These are phyloP conservation scores for Saccharomycopsis sp. DNA, from an alignment of 805 yeast species.

Conservation along the genomic window DNA sequence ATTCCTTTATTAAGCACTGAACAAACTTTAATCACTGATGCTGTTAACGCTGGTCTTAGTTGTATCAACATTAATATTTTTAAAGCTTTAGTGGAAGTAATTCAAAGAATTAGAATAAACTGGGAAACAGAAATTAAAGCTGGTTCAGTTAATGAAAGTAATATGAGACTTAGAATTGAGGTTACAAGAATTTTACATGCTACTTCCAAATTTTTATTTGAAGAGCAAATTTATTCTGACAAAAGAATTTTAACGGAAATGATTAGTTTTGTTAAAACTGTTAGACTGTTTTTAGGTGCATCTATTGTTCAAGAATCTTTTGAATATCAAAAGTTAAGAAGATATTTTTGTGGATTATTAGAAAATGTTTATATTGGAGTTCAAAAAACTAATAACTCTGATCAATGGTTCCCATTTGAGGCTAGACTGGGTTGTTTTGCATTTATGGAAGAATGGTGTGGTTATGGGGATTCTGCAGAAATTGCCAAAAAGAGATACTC, in stretches of 20 bases:
- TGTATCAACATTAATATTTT: slow-evolving; percentile 86
- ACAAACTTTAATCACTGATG: slow-evolving; percentile 65
- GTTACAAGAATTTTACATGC: slow-evolving; percentile 66
- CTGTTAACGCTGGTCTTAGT: slow-evolving; percentile 81
- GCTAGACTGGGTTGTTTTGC: slow-evolving; percentile 77
- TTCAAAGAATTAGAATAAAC: slow-evolving; percentile 47
- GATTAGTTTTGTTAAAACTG: slow-evolving; percentile 48
- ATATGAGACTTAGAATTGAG: slow-evolving; percentile 55
- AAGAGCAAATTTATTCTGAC: slow-evolving; percentile 44
- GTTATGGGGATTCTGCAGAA: slow-evolving; percentile 58
- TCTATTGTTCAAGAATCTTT: slow-evolving; percentile 52
- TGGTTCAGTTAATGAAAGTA: slow-evolving; percentile 23
- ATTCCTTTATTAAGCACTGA: slow-evolving; percentile 68
- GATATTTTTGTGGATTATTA: slow-evolving; percentile 75
- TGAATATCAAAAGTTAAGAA: slow-evolving; percentile 65
- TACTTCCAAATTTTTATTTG: slow-evolving; percentile 51
- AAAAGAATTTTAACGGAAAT: slow-evolving; percentile 58
- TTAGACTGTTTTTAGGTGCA: slow-evolving; percentile 47
- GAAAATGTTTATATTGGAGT: slow-evolving; percentile 61
- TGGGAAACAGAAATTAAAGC: slow-evolving; percentile 33
- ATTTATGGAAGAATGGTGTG: slow-evolving; percentile 90
- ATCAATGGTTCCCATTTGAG: slow-evolving; percentile 71
- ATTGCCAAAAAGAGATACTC: slow-evolving; percentile 59
- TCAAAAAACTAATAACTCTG: slow-evolving; percentile 32
- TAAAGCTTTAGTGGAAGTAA: slow-evolving; percentile 66